Evolutionary conservation across 495 filamentous ascomycete genomes (phyloP).

Genomic region (Hypoxylon crocopeplum): DNA sequence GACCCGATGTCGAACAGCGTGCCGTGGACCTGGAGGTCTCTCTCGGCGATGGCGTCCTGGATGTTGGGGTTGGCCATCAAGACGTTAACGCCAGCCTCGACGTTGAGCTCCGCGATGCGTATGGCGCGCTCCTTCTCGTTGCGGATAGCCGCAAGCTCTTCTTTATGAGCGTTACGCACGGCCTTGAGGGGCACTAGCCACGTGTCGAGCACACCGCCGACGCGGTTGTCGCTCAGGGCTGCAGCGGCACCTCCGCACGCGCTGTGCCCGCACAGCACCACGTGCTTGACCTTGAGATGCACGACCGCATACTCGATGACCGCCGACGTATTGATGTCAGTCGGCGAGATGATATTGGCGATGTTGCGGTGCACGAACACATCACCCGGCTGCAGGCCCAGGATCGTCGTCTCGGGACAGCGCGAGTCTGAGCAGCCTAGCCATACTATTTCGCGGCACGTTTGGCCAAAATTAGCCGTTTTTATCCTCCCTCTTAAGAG

Average conservation of each 20-base stretch:
- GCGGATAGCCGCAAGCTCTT: constrained; percentile 57
- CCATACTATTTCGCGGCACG: constrained; percentile 64
- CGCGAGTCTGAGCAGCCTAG: constrained; percentile 91
- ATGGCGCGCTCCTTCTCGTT: constrained; percentile 57
- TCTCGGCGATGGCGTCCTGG: constrained; percentile 68
- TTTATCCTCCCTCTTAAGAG: neutral
- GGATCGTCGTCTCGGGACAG: constrained; percentile 84
- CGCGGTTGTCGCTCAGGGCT: constrained; percentile 67
- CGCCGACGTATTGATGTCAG: constrained; percentile 74
- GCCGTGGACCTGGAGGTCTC: constrained; percentile 77
- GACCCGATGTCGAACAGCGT: constrained; percentile 69
- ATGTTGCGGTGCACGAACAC: constrained; percentile 96
- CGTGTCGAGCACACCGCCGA: constrained; percentile 79
- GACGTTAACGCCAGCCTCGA: constrained; percentile 67
- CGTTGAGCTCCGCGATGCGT: constrained; percentile 72
- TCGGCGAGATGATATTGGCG: constrained; percentile 81
- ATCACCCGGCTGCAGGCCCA: constrained; percentile 82
- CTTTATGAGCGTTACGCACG: constrained; percentile 61
- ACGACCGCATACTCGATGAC: constrained; percentile 87
- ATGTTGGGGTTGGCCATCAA: constrained; percentile 67
- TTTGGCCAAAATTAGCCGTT: constrained; percentile 18
- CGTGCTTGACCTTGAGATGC: constrained; percentile 77
- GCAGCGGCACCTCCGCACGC: constrained; percentile 79
- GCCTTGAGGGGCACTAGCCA: constrained; percentile 79
- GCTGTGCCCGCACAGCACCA: constrained; percentile 87